phyloP scores from a whole-genome alignment of 108 stramenopile genomes.

The Nitzschia sp. region DNA sequence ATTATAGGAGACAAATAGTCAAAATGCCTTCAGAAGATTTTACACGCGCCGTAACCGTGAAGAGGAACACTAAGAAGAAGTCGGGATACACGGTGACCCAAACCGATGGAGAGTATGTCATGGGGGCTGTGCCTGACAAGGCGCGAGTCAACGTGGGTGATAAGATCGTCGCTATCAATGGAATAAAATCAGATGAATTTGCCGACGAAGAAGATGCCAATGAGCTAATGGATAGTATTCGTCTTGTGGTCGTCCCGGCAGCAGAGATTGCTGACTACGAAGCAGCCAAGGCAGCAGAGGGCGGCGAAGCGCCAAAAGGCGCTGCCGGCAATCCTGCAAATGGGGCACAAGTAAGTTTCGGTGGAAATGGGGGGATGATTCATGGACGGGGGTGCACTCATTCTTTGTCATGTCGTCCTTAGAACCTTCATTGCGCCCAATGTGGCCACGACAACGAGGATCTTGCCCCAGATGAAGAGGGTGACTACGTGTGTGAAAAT shows the following conservation, averaged over 20 bases:
- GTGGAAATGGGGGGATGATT: too few species aligned
- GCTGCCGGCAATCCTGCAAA: neutral
- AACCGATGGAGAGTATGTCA: slow-evolving; percentile 24
- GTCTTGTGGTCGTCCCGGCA: slow-evolving; percentile 35
- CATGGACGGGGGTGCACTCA: too few species aligned
- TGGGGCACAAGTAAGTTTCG: neutral
- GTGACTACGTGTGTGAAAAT: slow-evolving; percentile 33
- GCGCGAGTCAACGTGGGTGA: slow-evolving; percentile 36
- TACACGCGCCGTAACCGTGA: slow-evolving; percentile 23
- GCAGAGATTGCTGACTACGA: slow-evolving; percentile 39
- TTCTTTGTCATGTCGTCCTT: too few species aligned
- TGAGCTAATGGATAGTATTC: slow-evolving; percentile 41
- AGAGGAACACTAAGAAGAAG: slow-evolving; percentile 45
- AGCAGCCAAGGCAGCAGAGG: slow-evolving; percentile 15
- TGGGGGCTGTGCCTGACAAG: slow-evolving; percentile 24
- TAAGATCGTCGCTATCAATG: slow-evolving; percentile 32
- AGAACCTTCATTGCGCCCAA: slow-evolving; percentile 23
- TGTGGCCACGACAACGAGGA: slow-evolving; percentile 25
- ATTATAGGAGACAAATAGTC: too few species aligned
- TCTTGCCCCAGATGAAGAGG: slow-evolving; percentile 26
- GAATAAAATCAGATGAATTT: slow-evolving; percentile 36
- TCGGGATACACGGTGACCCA: slow-evolving; percentile 33
- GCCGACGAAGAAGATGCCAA: slow-evolving; percentile 38
- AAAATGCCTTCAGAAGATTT: slow-evolving; percentile 34
- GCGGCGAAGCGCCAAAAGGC: neutral